Base-by-base conservation (phyloP, 768 basidiomycete genomes). In the Naganishia onofrii region DNA sequence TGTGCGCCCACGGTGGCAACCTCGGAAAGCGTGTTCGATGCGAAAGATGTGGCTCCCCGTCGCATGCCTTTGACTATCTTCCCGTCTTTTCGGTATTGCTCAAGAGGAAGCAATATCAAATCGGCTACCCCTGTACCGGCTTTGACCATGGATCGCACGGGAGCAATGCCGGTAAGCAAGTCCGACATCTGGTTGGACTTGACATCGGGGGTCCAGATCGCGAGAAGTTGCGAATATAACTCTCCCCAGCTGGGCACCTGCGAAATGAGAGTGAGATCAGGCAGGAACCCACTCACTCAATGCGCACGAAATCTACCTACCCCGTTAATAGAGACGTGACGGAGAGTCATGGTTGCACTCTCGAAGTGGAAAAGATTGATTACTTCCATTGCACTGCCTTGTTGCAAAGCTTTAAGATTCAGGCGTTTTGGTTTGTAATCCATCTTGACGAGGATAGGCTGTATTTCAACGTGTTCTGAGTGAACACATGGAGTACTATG, bases 291-390 rank as follows among this genome's bases (percentile, higher is more conserved):
- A 6, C 3, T 52, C 12, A 17, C 17, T 6, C 17, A n/a, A n/a
- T n/a, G n/a, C n/a, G n/a, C n/a, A n/a, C n/a, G n/a, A n/a, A n/a
- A 17, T 17, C n/a, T n/a, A 84, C 92, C 77, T 79, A 97, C 94
- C 34, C 96, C 96, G 70, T 89, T 87, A 36, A 98, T 79, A 21
- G 91, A 92, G 72, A 98, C 89, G 76, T 96, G 93, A 68, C 96
- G 85, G 65, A 99, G 81, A 0, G 93, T 96, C 93, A 99, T 98
- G 81, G 97, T 96, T 3, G 95, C 91, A 0, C 92, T 94, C 75
- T 98, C 96, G 74, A 98, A 99, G 82, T 98, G 94, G 88, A 99
- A 99, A 81, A 99, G 98, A 79, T 99, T 99, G 95, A 99, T 98
- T 55, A 99, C 82, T 78, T 99, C 96, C 71, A 95, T 95, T 0